Percentiles rank a stretch among this genome's conserved stretches.
These are phyloP conservation scores for Cucurbita maxima DNA, from an alignment of 306 rosid genomes.

Conservation along the genomic window DNA sequence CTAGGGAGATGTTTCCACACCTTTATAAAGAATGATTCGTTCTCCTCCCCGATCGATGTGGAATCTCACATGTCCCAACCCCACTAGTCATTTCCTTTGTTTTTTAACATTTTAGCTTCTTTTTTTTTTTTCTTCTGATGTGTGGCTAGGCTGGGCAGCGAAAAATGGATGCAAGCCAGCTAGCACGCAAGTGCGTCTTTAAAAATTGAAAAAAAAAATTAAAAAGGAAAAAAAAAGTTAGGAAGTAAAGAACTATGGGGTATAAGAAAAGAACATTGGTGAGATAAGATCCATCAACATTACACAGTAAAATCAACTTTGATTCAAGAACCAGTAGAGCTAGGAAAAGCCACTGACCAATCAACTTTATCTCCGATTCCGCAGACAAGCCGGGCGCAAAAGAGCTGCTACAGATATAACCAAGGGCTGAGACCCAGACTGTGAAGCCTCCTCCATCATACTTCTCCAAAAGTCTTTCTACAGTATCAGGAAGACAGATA, in stretches of 20 bases:
- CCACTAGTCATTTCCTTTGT: too few species aligned
- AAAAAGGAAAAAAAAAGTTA: too few species aligned
- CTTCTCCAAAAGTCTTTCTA: conserved; percentile 57
- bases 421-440: conserved; percentile 60
- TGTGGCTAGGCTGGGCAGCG: background rate
- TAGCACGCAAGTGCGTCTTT: too few species aligned
- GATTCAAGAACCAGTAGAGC: background rate
- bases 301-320: conserved; percentile 6
- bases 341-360: conserved; percentile 33
- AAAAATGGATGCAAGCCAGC: background rate
- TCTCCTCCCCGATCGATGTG: too few species aligned
- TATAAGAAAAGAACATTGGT: background rate
- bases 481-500: conserved; percentile 56
- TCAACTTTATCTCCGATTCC: conserved; percentile 61
- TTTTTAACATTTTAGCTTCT: too few species aligned
- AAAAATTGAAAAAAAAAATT: too few species aligned
- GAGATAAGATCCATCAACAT: background rate
- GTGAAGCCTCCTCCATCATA: conserved; percentile 42
- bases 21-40: too few species aligned
- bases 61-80: background rate
- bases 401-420: conserved; percentile 35
- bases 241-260: background rate
- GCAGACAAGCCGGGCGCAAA: conserved; percentile 37
- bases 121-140: background rate
- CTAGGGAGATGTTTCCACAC: too few species aligned